Evolutionary conservation across 805 yeast species (phyloP).

Genomic region (Pichia pseudocactophila): DNA sequence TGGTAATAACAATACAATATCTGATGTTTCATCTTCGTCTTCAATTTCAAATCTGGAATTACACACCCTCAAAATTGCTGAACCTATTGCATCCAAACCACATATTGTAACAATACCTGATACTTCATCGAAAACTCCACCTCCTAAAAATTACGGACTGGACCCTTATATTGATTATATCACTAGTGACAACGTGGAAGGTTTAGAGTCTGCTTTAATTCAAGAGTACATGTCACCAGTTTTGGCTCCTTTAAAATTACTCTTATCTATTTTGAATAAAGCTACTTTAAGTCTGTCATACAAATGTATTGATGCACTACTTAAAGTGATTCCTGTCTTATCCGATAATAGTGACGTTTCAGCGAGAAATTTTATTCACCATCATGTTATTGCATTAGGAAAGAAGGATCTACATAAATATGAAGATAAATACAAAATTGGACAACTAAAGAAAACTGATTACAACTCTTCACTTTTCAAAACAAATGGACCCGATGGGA

Average conservation of each 20-base stretch:
- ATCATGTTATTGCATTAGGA: conserved; percentile 71
- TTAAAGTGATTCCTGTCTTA: conserved; percentile 42
- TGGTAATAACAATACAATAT: background rate
- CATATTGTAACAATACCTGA: background rate
- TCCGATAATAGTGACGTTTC: conserved; percentile 66
- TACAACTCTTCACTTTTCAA: conserved; percentile 38
- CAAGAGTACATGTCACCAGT: conserved; percentile 37
- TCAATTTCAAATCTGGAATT: conserved; percentile 9
- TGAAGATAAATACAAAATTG: conserved; percentile 10
- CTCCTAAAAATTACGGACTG: conserved; percentile 1
- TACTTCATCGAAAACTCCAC: background rate
- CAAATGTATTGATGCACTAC: conserved; percentile 48
- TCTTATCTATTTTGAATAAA: conserved; percentile 56
- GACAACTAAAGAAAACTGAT: conserved; percentile 10
- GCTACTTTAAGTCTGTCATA: conserved; percentile 49
- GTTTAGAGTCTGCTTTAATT: conserved; percentile 36
- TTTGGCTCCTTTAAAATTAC: conserved; percentile 43
- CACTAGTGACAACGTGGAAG: conserved; percentile 25
- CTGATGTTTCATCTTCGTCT: conserved; percentile 4
- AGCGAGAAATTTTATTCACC: conserved; percentile 79
- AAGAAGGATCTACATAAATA: conserved; percentile 39
- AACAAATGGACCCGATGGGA: conserved; percentile 56
- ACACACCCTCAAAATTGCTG: background rate
- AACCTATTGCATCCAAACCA: background rate
- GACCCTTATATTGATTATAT: conserved; percentile 21